Conservation (phyloP, 352 stramenopile genomes). For the Achlya hypogyna region DNA sequence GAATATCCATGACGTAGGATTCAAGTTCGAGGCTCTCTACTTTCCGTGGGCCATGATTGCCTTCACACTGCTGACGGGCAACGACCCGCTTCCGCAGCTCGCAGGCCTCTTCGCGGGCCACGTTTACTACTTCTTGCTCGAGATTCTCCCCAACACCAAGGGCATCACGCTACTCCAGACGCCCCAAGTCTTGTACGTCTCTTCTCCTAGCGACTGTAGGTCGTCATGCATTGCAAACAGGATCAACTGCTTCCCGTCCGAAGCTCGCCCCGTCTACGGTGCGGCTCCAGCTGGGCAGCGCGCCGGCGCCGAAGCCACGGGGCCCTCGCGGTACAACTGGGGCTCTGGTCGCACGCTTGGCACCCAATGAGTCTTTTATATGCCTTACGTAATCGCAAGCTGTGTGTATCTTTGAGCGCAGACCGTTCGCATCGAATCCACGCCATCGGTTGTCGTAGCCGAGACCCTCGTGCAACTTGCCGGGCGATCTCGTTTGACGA, state of each 20-base stretch:
- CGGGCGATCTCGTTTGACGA: no score
- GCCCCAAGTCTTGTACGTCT: conserved; percentile 66
- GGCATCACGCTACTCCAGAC: conserved; percentile 79
- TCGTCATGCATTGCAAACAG: background rate
- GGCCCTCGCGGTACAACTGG: conserved; percentile 15
- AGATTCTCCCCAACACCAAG: conserved; percentile 79
- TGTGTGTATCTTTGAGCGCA: background rate
- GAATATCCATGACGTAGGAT: conserved; percentile 30
- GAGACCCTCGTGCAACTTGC: no score
- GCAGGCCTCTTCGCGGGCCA: conserved; percentile 79
- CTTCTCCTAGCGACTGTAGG: background rate
- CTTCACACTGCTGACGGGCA: conserved; percentile 80
- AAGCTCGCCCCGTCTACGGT: conserved; percentile 51
- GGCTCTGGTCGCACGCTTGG: conserved; percentile 3
- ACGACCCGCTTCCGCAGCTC: conserved; percentile 80
- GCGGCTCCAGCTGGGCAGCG: conserved; percentile 28
- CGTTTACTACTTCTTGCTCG: conserved; percentile 85
- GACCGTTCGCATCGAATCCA: no score
- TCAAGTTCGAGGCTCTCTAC: conserved; percentile 82
- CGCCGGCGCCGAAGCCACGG: conserved; percentile 24
- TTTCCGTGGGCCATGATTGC: conserved; percentile 83
- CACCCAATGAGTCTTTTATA: background rate
- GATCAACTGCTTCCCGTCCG: conserved; percentile 57
- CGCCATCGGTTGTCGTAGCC: no score
- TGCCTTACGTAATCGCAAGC: background rate